Conservation (phyloP, 2,329 filamentous ascomycete genomes). For the Phoma herbarum region DNA sequence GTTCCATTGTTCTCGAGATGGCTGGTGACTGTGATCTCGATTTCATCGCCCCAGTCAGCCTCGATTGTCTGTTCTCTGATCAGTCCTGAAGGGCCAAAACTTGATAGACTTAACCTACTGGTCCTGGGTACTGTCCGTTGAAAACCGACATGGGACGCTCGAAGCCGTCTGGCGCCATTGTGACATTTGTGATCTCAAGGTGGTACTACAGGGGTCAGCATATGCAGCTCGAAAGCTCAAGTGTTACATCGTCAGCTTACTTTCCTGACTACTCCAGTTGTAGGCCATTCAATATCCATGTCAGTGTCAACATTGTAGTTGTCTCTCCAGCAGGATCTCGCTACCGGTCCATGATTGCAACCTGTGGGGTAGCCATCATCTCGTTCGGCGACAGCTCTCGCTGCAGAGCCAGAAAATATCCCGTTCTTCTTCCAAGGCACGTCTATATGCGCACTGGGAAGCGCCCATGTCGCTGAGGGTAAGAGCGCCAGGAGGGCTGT, state of each 20-base stretch:
- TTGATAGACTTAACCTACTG: slow-evolving; percentile 49
- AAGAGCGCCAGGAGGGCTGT: slow-evolving; percentile 28
- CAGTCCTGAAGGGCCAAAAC: neutral
- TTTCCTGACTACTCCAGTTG: slow-evolving; percentile 51
- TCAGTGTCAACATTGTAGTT: slow-evolving; percentile 55
- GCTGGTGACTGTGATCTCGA: slow-evolving; percentile 52
- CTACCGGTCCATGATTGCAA: slow-evolving; percentile 35
- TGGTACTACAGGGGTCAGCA: slow-evolving; percentile 49
- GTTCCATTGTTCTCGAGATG: slow-evolving; percentile 56
- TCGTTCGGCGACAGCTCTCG: slow-evolving; percentile 12
- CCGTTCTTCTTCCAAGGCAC: slow-evolving; percentile 39
- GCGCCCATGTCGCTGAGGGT: slow-evolving; percentile 25
- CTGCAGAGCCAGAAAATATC: slow-evolving; percentile 20
- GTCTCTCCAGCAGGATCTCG: slow-evolving; percentile 37
- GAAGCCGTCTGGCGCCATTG: slow-evolving; percentile 58
- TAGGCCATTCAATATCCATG: slow-evolving; percentile 54
- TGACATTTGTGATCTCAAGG: slow-evolving; percentile 55
- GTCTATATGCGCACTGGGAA: slow-evolving; percentile 27
- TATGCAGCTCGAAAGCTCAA: neutral
- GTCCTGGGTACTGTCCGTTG: slow-evolving; percentile 59
- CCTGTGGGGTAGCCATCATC: slow-evolving; percentile 24
- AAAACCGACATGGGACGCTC: slow-evolving; percentile 52
- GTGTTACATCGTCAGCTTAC: slow-evolving; percentile 24
- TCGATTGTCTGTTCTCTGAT: slow-evolving; percentile 52
- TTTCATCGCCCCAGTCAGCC: slow-evolving; percentile 53